Percentiles rank a stretch among this genome's conserved stretches.
Evolutionary conservation across 768 basidiomycete genomes (phyloP).

Genomic region (Mycena galopus): DNA sequence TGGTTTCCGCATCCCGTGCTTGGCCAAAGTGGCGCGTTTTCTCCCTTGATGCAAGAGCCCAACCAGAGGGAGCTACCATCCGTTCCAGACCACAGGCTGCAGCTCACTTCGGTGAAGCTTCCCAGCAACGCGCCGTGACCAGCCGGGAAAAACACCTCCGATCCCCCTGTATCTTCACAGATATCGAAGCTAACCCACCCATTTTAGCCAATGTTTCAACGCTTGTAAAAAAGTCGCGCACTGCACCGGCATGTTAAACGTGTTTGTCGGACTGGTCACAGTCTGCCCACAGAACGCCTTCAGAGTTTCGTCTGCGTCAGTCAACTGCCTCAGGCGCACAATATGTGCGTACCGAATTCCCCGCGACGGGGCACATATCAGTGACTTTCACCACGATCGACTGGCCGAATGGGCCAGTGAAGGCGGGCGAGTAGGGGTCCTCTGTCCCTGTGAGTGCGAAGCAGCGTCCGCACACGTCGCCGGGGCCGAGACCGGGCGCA

Average conservation of each 20-base stretch:
- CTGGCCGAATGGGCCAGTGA: constrained; percentile 61
- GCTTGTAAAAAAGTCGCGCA: constrained; percentile 42
- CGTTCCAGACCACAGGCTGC: constrained; percentile 69
- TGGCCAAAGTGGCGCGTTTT: constrained; percentile 66
- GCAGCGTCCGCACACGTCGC: constrained; percentile 74
- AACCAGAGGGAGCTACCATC: constrained; percentile 60
- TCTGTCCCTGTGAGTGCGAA: constrained; percentile 63
- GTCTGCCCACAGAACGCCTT: constrained; percentile 70
- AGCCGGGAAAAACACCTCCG: constrained; percentile 67
- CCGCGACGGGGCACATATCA: constrained; percentile 59
- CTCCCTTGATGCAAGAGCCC: constrained; percentile 65
- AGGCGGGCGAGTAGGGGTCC: constrained; percentile 67
- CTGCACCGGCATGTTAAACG: constrained; percentile 63
- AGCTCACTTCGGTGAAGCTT: constrained; percentile 67
- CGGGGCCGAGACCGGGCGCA: constrained; percentile 61
- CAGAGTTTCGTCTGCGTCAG: not conserved
- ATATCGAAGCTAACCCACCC: constrained; percentile 64
- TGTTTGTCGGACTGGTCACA: constrained; percentile 54
- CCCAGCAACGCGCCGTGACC: constrained; percentile 68
- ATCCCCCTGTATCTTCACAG: constrained; percentile 69
- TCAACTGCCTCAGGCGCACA: too few relatives aligned
- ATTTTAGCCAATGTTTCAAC: not conserved
- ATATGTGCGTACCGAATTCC: constrained; percentile 53
- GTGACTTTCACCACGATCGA: constrained; percentile 68
- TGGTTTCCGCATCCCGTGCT: constrained; percentile 44